phyloP scores from a whole-genome alignment of 176 grass and related monocot genomes.

The Tillandsia fasciculata region DNA sequence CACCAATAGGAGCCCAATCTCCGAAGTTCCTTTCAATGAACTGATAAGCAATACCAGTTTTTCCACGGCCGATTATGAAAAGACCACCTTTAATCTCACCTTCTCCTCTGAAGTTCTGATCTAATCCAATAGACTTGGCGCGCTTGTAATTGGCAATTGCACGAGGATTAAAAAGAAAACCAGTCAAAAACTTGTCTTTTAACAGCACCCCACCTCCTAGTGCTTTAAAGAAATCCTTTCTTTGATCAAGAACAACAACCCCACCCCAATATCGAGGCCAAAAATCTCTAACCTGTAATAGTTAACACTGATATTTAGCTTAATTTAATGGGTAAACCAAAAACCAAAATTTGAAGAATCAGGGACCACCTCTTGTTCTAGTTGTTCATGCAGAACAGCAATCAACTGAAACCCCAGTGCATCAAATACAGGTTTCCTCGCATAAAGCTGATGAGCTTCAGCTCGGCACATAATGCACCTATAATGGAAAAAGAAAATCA shows the following conservation, averaged over 20 bases:
- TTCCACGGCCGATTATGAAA: background rate
- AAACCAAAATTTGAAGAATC: background rate
- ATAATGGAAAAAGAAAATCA: background rate
- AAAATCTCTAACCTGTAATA: slow-evolving; percentile 1
- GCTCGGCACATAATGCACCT: slow-evolving; percentile 4
- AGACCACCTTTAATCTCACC: background rate
- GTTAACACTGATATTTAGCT: background rate
- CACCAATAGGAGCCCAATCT: background rate
- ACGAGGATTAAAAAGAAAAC: background rate
- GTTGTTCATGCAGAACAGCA: background rate
- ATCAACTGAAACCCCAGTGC: background rate
- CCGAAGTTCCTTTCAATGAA: background rate
- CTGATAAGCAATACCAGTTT: background rate
- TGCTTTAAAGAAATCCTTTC: background rate
- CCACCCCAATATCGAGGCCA: slow-evolving; percentile 6
- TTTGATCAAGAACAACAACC: background rate
- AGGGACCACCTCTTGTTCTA: background rate
- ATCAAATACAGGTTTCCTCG: slow-evolving; percentile 1
- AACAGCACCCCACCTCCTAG: background rate
- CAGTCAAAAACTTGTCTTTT: background rate
- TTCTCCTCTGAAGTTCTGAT: background rate
- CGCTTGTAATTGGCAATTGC: background rate
- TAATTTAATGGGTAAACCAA: background rate
- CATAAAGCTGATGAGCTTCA: slow-evolving; percentile 2
- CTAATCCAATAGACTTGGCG: background rate